Percentiles rank a stretch among this genome's conserved stretches.
These are phyloP conservation scores for Phytophthora colocasiae DNA, from an alignment of 352 stramenopile species.

Conservation along the genomic window DNA sequence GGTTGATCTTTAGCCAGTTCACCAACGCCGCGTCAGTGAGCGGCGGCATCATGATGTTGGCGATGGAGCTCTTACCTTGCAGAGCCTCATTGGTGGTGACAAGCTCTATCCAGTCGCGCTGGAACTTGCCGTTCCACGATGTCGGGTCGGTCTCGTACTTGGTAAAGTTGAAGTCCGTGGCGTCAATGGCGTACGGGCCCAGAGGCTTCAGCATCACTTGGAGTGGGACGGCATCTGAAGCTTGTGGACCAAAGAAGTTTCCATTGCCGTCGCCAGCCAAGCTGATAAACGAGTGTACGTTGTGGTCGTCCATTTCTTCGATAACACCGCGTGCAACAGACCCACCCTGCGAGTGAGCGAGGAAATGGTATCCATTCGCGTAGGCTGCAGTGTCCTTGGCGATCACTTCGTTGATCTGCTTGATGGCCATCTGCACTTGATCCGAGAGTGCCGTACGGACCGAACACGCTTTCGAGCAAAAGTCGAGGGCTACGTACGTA, in stretches of 20 bases:
- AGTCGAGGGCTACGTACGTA: slow-evolving; percentile 46
- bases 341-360: slow-evolving; percentile 58
- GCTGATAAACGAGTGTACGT: slow-evolving; percentile 57
- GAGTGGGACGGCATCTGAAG: slow-evolving; percentile 39
- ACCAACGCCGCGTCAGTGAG: slow-evolving; percentile 29
- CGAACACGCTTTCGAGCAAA: slow-evolving; percentile 53
- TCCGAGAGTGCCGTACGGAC: slow-evolving; percentile 35
- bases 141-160: slow-evolving; percentile 43
- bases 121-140: slow-evolving; percentile 47
- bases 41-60: slow-evolving; percentile 47
- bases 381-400: slow-evolving; percentile 36
- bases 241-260: slow-evolving; percentile 61
- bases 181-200: slow-evolving; percentile 42
- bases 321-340: slow-evolving; percentile 56
- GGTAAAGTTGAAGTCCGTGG: slow-evolving; percentile 43
- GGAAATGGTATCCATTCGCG: slow-evolving; percentile 57
- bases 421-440: slow-evolving; percentile 57
- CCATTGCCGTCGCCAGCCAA: slow-evolving; percentile 59
- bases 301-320: slow-evolving; percentile 68
- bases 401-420: slow-evolving; percentile 45
- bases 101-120: slow-evolving; percentile 48
- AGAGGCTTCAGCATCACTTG: slow-evolving; percentile 49
- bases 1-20: slow-evolving; percentile 51
- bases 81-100: slow-evolving; percentile 38
- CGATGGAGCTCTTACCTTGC: slow-evolving; percentile 44